phyloP scores from a whole-genome alignment of 441 rosid species.

The Populus hybrid region DNA sequence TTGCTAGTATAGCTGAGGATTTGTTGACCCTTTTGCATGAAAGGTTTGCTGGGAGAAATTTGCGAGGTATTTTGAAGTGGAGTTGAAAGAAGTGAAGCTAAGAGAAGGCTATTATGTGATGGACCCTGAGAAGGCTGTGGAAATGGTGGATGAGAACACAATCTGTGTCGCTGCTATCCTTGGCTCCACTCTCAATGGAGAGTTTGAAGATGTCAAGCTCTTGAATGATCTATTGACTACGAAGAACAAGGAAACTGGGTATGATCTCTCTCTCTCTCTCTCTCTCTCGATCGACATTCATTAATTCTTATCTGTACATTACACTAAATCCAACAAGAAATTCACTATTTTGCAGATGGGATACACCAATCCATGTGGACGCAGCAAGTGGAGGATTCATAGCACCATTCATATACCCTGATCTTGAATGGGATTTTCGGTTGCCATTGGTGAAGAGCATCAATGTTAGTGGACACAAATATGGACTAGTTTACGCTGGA shows the following conservation, averaged over 20 bases:
- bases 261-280: not conserved
- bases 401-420: slow-evolving; percentile 80
- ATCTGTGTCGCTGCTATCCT: slow-evolving; percentile 88
- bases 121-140: slow-evolving; percentile 81
- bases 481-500: slow-evolving; percentile 88
- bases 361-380: slow-evolving; percentile 87
- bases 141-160: slow-evolving; percentile 92
- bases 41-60: slow-evolving; percentile 97
- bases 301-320: not conserved
- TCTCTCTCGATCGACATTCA: not conserved
- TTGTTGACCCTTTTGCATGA: not conserved
- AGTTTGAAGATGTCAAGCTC: slow-evolving; percentile 81
- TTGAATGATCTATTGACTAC: slow-evolving; percentile 58
- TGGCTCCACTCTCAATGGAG: slow-evolving; percentile 90
- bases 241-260: slow-evolving; percentile 83
- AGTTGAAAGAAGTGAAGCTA: slow-evolving; percentile 82
- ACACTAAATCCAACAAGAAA: no score
- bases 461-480: slow-evolving; percentile 90
- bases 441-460: slow-evolving; percentile 80
- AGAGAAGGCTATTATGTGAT: slow-evolving; percentile 79
- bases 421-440: slow-evolving; percentile 84
- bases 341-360: slow-evolving; percentile 45
- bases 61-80: slow-evolving; percentile 91
- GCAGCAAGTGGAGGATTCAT: slow-evolving; percentile 94
- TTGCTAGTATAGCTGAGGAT: not conserved